Conservation (phyloP, 1,139 yeast species). For the Taphrina sp. region DNA sequence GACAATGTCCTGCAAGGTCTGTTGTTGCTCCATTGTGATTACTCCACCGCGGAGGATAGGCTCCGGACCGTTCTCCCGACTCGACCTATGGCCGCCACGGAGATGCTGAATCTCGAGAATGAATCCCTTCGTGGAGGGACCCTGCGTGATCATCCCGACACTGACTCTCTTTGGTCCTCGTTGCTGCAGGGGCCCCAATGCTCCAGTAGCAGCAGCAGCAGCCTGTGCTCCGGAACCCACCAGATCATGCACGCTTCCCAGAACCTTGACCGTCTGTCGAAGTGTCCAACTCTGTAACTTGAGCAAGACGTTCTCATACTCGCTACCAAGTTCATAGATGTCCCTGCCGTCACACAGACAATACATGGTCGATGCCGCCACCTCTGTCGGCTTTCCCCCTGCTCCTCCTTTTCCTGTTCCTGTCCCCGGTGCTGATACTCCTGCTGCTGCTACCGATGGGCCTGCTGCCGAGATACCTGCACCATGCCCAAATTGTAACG, state of each 20-base stretch:
- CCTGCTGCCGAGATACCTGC: too few species aligned
- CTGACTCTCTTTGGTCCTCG: background rate
- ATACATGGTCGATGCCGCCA: constrained; percentile 10
- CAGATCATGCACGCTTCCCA: constrained; percentile 15
- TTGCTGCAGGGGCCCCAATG: background rate
- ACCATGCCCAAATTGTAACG: constrained; percentile 1
- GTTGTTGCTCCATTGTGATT: background rate
- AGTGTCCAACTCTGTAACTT: constrained; percentile 22
- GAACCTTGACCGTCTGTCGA: constrained; percentile 15
- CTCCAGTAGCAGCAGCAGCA: background rate
- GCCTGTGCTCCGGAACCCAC: background rate
- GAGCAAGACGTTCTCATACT: constrained; percentile 17
- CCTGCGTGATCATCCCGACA: constrained; percentile 26
- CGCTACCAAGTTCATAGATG: constrained; percentile 14
- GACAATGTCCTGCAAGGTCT: background rate
- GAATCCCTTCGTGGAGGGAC: constrained; percentile 25
- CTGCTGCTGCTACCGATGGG: too few species aligned
- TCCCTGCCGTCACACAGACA: constrained; percentile 11
- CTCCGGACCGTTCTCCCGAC: constrained; percentile 4
- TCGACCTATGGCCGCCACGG: too few species aligned
- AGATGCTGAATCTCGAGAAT: constrained; percentile 20
- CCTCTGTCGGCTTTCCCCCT: too few species aligned
- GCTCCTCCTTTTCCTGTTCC: too few species aligned
- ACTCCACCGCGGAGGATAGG: too few species aligned
- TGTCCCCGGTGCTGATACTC: too few species aligned